Conservation (phyloP, 805 yeast genomes). For the Zygotorulaspora florentina region DNA sequence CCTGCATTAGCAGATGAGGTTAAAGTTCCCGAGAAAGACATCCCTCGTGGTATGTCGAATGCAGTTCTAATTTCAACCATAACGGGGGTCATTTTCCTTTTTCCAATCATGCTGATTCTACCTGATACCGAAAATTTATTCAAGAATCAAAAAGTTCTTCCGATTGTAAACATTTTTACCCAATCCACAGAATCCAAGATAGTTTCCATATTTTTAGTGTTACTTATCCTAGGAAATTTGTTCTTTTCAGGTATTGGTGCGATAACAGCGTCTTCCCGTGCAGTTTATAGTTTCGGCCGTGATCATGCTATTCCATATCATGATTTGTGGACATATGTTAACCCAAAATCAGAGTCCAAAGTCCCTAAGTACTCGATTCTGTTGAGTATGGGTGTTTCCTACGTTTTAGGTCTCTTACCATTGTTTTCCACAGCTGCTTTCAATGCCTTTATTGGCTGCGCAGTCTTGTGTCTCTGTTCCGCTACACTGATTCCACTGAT, state of each 20-base stretch:
- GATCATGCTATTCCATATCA: slow-evolving; percentile 75
- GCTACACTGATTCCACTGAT: slow-evolving; percentile 76
- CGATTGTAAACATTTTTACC: slow-evolving; percentile 73
- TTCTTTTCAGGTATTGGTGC: slow-evolving; percentile 77
- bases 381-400: slow-evolving; percentile 59
- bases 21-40: slow-evolving; percentile 63
- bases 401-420: slow-evolving; percentile 58
- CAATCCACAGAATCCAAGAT: slow-evolving; percentile 63
- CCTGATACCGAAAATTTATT: slow-evolving; percentile 59
- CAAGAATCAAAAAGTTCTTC: slow-evolving; percentile 64
- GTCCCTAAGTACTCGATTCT: slow-evolving; percentile 70
- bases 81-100: slow-evolving; percentile 67
- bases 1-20: slow-evolving; percentile 84
- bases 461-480: slow-evolving; percentile 68
- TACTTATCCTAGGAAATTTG: slow-evolving; percentile 64
- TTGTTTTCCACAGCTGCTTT: slow-evolving; percentile 69
- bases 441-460: slow-evolving; percentile 79
- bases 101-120: slow-evolving; percentile 66
- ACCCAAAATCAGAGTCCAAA: slow-evolving; percentile 47
- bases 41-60: slow-evolving; percentile 67
- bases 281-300: slow-evolving; percentile 78
- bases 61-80: slow-evolving; percentile 61
- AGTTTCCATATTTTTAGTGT: slow-evolving; percentile 63
- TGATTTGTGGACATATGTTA: slow-evolving; percentile 61
- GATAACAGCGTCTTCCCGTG: slow-evolving; percentile 74